These are phyloP conservation scores for Incumbomyces lentus DNA, from an alignment of 2,329 filamentous ascomycete species.

Conservation along the genomic window DNA sequence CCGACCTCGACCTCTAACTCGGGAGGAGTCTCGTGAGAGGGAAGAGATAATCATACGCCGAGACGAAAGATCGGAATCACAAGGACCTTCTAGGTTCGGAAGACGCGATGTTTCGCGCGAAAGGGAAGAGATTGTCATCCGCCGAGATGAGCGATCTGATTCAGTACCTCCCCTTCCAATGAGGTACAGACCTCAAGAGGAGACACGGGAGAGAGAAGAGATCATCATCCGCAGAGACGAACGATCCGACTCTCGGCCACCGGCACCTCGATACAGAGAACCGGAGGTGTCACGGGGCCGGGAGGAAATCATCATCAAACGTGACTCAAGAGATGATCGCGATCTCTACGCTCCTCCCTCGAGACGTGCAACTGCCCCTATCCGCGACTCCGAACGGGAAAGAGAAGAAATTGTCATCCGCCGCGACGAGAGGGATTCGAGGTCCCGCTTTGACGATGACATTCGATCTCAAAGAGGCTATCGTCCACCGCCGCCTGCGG, in stretches of 20 bases:
- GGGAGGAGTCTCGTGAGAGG: constrained; percentile 7
- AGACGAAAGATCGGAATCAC: constrained; percentile 18
- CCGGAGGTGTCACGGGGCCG: constrained; percentile 13
- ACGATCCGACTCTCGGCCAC: constrained; percentile 9
- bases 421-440: constrained; percentile 28
- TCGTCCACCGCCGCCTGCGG: constrained; percentile 11
- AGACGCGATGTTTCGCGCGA: constrained; percentile 5
- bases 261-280: constrained; percentile 5
- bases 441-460: constrained; percentile 17
- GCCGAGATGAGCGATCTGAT: constrained; percentile 11
- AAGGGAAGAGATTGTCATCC: constrained; percentile 26
- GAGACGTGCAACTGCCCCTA: not conserved
- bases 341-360: constrained; percentile 6
- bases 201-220: constrained; percentile 23
- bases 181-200: constrained; percentile 16
- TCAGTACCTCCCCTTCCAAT: constrained; percentile 3
- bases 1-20: not conserved
- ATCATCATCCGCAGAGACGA: constrained; percentile 28
- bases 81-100: not conserved
- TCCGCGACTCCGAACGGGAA: not conserved
- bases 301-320: constrained; percentile 31
- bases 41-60: constrained; percentile 26
- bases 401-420: constrained; percentile 30
- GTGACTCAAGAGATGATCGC: constrained; percentile 24
- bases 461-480: constrained; percentile 15